A percentile compares a stretch with the other conserved stretches of the same genome.
phyloP scores from a whole-genome alignment of 1,284 basidiomycete species.

The Rhodotorula sp. region DNA sequence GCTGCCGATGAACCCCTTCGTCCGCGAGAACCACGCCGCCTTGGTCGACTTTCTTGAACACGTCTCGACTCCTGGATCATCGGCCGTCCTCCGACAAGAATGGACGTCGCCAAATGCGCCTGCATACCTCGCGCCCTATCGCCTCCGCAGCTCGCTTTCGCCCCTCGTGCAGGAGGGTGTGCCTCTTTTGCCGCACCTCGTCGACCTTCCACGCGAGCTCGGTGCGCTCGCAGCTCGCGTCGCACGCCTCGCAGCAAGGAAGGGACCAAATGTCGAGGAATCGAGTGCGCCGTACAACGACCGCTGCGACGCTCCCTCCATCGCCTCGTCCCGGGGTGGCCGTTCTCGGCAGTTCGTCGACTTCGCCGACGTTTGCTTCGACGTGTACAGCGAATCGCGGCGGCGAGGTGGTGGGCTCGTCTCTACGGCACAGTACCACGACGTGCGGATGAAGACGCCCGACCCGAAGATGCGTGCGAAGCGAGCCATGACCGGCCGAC shows the following conservation, averaged over 20 bases:
- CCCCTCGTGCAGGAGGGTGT: conserved; percentile 42
- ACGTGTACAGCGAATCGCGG: conserved; percentile 26
- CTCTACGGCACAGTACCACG: conserved; percentile 4
- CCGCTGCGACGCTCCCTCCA: conserved; percentile 16
- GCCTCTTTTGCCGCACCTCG: conserved; percentile 43
- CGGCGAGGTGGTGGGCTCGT: conserved; percentile 32
- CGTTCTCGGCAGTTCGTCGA: conserved; percentile 13
- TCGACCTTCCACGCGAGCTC: conserved; percentile 44
- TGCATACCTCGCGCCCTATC: conserved; percentile 40
- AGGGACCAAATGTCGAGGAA: conserved; percentile 7
- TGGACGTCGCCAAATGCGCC: conserved; percentile 43
- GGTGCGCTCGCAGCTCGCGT: conserved; percentile 32
- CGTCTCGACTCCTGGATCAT: conserved; percentile 30
- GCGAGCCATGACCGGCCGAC: background rate
- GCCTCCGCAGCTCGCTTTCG: conserved; percentile 36
- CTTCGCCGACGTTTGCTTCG: conserved; percentile 27
- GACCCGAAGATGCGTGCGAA: conserved; percentile 7
- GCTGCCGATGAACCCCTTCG: conserved; percentile 46
- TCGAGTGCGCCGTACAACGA: too few relatives aligned
- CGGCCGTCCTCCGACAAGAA: conserved; percentile 31
- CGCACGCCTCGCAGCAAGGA: conserved; percentile 16
- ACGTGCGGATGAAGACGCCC: background rate
- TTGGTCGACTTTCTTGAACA: conserved; percentile 43
- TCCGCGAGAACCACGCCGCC: conserved; percentile 40
- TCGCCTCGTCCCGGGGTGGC: conserved; percentile 9